phyloP scores from a whole-genome alignment of 1,284 basidiomycete species.

The Fistulinella staudtii region DNA sequence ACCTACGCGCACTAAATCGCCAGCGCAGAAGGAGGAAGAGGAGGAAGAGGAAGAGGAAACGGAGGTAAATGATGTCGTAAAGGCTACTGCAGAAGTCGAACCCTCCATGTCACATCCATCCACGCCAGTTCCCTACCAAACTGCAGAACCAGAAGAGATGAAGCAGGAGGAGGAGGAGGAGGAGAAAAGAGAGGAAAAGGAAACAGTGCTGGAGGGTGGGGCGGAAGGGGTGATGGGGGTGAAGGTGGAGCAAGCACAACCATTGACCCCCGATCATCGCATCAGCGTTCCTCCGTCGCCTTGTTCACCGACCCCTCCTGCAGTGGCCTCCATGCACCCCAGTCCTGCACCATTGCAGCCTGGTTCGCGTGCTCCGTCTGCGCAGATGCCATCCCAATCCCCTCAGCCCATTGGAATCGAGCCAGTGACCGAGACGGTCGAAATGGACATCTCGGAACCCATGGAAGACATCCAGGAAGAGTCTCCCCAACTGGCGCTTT shows the following conservation, averaged over 20 bases:
- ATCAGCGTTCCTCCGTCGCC: conserved; percentile 7
- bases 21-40: conserved; percentile 21
- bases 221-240: conserved; percentile 14
- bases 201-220: conserved; percentile 14
- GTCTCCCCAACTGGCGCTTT: conserved; percentile 23
- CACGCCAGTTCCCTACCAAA: conserved; percentile 14
- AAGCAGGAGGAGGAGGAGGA: conserved; percentile 21
- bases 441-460: conserved; percentile 13
- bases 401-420: conserved; percentile 8
- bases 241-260: conserved; percentile 15
- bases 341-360: conserved; percentile 17
- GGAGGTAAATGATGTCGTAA: conserved; percentile 20
- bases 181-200: conserved; percentile 13
- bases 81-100: conserved; percentile 10
- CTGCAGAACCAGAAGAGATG: conserved; percentile 12
- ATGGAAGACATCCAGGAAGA: conserved; percentile 23
- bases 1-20: conserved; percentile 23
- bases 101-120: conserved; percentile 11
- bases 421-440: conserved; percentile 7
- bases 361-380: conserved; percentile 17
- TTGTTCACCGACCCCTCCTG: conserved; percentile 15
- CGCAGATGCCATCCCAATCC: conserved; percentile 4
- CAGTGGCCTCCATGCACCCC: conserved; percentile 7
- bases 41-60: conserved; percentile 26
- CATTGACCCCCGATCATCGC: conserved; percentile 3